Evolutionary conservation across 2,329 filamentous ascomycete species (phyloP), one percentile per base, ranked within the genome.

Genomic region (Cladosporium sp.): DNA sequence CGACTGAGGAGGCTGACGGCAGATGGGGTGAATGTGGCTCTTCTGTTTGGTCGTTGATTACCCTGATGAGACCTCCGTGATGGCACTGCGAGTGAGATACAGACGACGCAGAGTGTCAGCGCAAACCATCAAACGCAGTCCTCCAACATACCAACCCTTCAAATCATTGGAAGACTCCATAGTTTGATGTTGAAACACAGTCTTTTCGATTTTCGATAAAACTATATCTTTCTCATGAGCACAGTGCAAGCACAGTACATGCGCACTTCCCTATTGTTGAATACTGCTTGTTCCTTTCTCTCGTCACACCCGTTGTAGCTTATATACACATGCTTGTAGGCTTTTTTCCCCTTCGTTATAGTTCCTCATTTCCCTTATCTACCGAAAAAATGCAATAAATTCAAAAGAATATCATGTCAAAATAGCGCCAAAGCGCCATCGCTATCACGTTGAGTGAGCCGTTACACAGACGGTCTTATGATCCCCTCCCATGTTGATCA

Each of bases 391-490:
- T 34, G n/a, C 32, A 55, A 36, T 14, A 36, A 36, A 11, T 36
- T 34, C 52, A 34, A 21, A 24, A 47, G 41, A 47, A 47, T 55
- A 6, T 12, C n/a, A 54, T 51, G 10, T 52, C 26, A 30, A 14
- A 32, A 15, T 34, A 55, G 52, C 52, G 52, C 57, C 57, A 36
- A 30, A 59, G 57, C 57, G 57, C 57, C 57, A 44, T 59, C 57
- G 57, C 57, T 59, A 59, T 59, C 57, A 59, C 57, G 57, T 59
- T 59, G 57, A 59, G 57, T 59, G 57, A 59, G 38, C 57, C 34
- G 36, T 34, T 59, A 26, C 57, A n/a, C 12, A 59, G 21, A 59
- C 24, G 57, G 57, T 59, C 52, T 55, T 55, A 30, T 55, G 28
- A 34, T 21, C 52, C 52, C 52, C 41, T 5, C n/a, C n/a, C 41